Evolutionary conservation across 106 monocot species (phyloP).

Genomic region (Dioscorea alata): DNA sequence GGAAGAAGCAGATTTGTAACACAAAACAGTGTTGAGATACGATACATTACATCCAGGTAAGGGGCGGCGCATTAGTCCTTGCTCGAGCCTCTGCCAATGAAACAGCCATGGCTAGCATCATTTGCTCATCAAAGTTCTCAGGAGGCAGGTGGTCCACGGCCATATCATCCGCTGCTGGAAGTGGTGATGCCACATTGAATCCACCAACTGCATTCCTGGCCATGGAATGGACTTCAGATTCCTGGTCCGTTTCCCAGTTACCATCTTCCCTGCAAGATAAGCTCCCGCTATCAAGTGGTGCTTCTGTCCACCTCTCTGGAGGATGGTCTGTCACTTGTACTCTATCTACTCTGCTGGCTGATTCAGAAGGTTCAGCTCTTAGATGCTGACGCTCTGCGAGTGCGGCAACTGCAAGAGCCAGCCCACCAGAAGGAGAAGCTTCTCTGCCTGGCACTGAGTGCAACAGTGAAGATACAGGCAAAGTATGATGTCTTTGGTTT

Average conservation of each 20-base stretch:
- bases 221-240: slow-evolving; percentile 36
- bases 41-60: slow-evolving; percentile 28
- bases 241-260: slow-evolving; percentile 33
- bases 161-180: slow-evolving; percentile 11
- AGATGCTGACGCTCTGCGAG: slow-evolving; percentile 1
- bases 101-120: slow-evolving; percentile 58
- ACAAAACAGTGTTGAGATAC: background rate
- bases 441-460: background rate
- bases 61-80: slow-evolving; percentile 15
- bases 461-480: too few relatives aligned
- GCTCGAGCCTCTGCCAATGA: slow-evolving; percentile 45
- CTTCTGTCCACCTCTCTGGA: slow-evolving; percentile 4
- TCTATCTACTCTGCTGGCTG: background rate
- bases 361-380: background rate
- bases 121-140: slow-evolving; percentile 52
- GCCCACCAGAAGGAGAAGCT: slow-evolving; percentile 3
- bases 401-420: slow-evolving; percentile 1
- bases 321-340: background rate
- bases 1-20: background rate
- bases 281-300: slow-evolving; percentile 1
- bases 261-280: slow-evolving; percentile 18
- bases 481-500: too few relatives aligned
- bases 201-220: background rate
- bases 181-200: background rate
- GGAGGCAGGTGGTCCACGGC: slow-evolving; percentile 20